Evolutionary conservation across 441 rosid genomes (phyloP).

Genomic region (Brassica hybrid): DNA sequence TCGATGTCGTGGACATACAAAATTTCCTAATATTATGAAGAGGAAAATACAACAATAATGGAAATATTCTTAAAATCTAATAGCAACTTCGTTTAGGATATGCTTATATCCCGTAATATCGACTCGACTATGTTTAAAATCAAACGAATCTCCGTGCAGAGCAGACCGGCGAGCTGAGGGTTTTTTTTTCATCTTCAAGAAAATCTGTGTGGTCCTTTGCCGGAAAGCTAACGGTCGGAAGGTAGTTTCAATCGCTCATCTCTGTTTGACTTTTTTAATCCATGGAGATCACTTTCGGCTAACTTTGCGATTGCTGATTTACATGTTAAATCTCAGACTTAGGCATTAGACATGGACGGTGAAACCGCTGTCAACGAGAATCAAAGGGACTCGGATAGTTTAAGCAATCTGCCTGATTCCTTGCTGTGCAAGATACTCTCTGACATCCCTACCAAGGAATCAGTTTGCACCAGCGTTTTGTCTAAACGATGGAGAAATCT

Average conservation of each 20-base stretch:
- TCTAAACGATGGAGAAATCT: slow-evolving; percentile 32
- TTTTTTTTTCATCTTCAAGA: background rate
- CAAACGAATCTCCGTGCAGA: too few species aligned
- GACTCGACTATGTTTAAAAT: too few species aligned
- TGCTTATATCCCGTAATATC: too few species aligned
- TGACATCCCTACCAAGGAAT: slow-evolving; percentile 25
- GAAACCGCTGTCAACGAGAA: slow-evolving; percentile 25
- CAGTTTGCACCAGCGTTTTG: slow-evolving; percentile 33
- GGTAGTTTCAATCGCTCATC: background rate
- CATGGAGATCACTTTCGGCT: slow-evolving; percentile 1
- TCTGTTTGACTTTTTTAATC: background rate
- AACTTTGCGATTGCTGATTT: background rate
- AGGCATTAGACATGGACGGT: slow-evolving; percentile 16
- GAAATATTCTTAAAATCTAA: too few species aligned
- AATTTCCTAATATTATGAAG: too few species aligned
- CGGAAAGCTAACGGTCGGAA: background rate
- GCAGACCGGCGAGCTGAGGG: too few species aligned
- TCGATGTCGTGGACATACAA: too few species aligned
- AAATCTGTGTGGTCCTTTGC: background rate
- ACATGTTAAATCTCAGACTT: slow-evolving; percentile 2
- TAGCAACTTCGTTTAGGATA: too few species aligned
- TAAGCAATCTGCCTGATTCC: slow-evolving; percentile 36
- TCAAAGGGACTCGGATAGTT: slow-evolving; percentile 12
- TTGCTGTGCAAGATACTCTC: slow-evolving; percentile 39
- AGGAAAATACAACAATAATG: too few species aligned